phyloP scores from a whole-genome alignment of 305 asterid species.

The Petunia hybrid region DNA sequence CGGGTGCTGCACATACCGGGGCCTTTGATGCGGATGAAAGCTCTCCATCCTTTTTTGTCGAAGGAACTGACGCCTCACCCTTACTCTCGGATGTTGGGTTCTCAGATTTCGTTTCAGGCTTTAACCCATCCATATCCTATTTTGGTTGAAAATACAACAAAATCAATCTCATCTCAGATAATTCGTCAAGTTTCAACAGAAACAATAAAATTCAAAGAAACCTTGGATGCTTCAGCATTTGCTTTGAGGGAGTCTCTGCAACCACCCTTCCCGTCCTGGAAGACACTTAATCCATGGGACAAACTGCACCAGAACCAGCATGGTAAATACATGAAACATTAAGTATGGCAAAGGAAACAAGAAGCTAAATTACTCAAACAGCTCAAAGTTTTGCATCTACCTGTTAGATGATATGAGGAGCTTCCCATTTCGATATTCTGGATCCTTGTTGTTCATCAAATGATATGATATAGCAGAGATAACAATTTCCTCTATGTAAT shows the following conservation, averaged over 20 bases:
- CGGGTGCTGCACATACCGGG: conserved; percentile 54
- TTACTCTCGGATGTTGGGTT: conserved; percentile 54
- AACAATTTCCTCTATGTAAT: conserved; percentile 85
- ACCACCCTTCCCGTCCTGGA: conserved; percentile 75
- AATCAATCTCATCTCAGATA: conserved; percentile 17
- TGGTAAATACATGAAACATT: conserved; percentile 20
- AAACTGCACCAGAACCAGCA: conserved; percentile 60
- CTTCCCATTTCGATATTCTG: conserved; percentile 93
- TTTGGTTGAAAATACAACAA: conserved; percentile 17
- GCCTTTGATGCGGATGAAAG: conserved; percentile 57
- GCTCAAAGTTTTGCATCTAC: conserved; percentile 44
- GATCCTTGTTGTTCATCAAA: conserved; percentile 73
- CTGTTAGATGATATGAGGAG: conserved; percentile 88
- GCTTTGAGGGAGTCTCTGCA: conserved; percentile 71
- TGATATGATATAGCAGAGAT: conserved; percentile 87
- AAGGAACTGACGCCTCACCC: conserved; percentile 54
- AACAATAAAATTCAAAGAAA: conserved; percentile 40
- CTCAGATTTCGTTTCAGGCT: conserved; percentile 10
- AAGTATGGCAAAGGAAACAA: conserved; percentile 24
- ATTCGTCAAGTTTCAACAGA: conserved; percentile 31
- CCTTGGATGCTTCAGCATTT: conserved; percentile 77
- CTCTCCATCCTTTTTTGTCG: conserved; percentile 66
- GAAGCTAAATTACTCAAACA: conserved; percentile 11
- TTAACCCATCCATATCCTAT: conserved; percentile 56
- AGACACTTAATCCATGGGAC: conserved; percentile 87